A percentile compares a stretch with the other conserved stretches of the same genome.
These are phyloP conservation scores for Lyophyllum decastes DNA, from an alignment of 768 basidiomycete species.

Conservation along the genomic window DNA sequence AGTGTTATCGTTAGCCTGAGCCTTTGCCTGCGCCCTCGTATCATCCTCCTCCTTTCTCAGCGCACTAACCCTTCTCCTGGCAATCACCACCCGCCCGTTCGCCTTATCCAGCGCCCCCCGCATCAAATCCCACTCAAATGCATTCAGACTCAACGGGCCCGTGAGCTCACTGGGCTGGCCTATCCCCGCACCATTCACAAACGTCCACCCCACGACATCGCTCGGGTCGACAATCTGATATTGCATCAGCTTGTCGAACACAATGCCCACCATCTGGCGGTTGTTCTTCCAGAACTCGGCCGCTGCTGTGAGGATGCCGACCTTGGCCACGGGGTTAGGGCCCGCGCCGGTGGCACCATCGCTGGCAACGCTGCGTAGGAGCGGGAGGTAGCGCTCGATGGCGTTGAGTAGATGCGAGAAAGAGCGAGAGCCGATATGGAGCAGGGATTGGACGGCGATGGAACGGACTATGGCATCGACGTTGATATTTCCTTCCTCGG, in stretches of 20 bases:
- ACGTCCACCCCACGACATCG: constrained; percentile 88
- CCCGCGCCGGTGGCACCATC: constrained; percentile 32
- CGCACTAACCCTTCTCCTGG: constrained; percentile 69
- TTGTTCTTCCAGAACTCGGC: constrained; percentile 84
- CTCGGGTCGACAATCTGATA: constrained; percentile 96
- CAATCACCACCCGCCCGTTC: constrained; percentile 82
- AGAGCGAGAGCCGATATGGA: constrained; percentile 91
- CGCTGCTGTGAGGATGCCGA: constrained; percentile 70
- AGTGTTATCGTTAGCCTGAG: constrained; percentile 55
- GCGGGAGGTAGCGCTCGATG: constrained; percentile 88
- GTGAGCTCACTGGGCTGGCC: constrained; percentile 22
- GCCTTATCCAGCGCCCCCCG: constrained; percentile 86
- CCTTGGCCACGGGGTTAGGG: constrained; percentile 56
- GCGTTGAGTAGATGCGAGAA: constrained; percentile 98
- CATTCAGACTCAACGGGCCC: constrained; percentile 29
- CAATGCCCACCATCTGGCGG: constrained; percentile 86
- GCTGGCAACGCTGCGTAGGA: constrained; percentile 65
- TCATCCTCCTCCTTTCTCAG: constrained; percentile 91
- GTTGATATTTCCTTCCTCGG: constrained; percentile 56
- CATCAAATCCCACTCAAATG: constrained; percentile 86
- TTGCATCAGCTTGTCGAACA: constrained; percentile 97
- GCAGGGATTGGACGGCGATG: constrained; percentile 83
- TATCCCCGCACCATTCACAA: constrained; percentile 48
- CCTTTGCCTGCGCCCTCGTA: constrained; percentile 73
- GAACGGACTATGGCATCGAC: constrained; percentile 71